These are phyloP conservation scores for Torulaspora delbrueckii DNA, from an alignment of 805 yeast genomes.

Conservation along the genomic window DNA sequence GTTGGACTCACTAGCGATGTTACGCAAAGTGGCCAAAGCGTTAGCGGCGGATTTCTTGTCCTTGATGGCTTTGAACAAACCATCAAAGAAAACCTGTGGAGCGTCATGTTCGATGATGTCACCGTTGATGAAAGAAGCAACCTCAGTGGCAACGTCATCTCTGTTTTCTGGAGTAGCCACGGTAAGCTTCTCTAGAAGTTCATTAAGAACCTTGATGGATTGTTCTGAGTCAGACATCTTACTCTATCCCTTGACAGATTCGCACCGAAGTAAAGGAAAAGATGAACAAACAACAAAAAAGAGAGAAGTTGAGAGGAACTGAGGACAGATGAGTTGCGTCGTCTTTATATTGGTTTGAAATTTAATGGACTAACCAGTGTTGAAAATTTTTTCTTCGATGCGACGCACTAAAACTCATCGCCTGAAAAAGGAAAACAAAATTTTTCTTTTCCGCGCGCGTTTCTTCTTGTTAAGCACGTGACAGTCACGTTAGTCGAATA, in stretches of 20 bases:
- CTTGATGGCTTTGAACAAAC: conserved; percentile 68
- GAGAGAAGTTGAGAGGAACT: conserved; percentile 2
- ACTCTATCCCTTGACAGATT: conserved; percentile 16
- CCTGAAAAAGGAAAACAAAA: conserved; percentile 2
- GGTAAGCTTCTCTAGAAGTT: conserved; percentile 86
- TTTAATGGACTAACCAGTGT: conserved; percentile 1
- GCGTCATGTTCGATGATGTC: conserved; percentile 98
- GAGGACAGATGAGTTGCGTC: background rate
- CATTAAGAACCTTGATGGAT: conserved; percentile 73
- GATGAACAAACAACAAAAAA: conserved; percentile 3
- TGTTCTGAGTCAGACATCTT: conserved; percentile 46
- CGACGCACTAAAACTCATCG: conserved; percentile 9
- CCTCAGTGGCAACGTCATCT: conserved; percentile 79
- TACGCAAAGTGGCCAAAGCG: conserved; percentile 77
- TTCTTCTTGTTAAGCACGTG: conserved; percentile 1
- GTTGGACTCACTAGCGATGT: conserved; percentile 75
- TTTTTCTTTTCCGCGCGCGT: background rate
- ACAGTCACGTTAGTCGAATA: background rate
- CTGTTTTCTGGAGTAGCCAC: conserved; percentile 83
- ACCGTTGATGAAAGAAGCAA: conserved; percentile 91
- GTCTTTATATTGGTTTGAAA: conserved; percentile 1
- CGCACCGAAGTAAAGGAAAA: conserved; percentile 9
- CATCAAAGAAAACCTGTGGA: conserved; percentile 79
- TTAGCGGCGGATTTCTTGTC: conserved; percentile 79
- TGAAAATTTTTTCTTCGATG: conserved; percentile 13